Conservation (phyloP, 2,329 filamentous ascomycete species). For the Botrytis tulipae region DNA sequence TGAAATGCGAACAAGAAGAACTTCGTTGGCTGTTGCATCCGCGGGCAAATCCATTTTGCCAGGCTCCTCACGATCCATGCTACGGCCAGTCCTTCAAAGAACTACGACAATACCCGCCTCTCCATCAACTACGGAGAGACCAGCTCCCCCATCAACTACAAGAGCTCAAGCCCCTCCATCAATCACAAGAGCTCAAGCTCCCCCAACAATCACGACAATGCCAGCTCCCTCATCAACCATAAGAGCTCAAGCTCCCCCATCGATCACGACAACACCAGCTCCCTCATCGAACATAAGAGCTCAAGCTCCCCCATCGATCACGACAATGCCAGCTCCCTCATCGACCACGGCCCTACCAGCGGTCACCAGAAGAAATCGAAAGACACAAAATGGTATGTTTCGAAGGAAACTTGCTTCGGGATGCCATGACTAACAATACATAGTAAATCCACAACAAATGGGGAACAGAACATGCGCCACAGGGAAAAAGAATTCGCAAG, state of each 20-base stretch:
- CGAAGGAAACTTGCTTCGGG: not conserved
- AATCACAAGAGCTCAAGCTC: not conserved
- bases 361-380: not conserved
- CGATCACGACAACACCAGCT: not conserved
- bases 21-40: not conserved
- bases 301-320: not conserved
- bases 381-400: not conserved
- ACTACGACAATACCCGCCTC: too few species aligned
- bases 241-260: not conserved
- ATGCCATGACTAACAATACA: not conserved
- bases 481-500: not conserved
- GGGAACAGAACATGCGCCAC: not conserved
- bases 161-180: not conserved
- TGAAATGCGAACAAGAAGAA: not conserved
- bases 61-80: not conserved
- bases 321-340: not conserved
- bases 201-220: not conserved
- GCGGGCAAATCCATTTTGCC: not conserved
- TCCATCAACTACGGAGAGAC: not conserved
- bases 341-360: not conserved
- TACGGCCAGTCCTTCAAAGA: not conserved
- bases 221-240: not conserved
- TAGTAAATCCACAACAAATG: not conserved
- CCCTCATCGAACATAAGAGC: too few species aligned
- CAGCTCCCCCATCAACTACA: not conserved